Base-by-base conservation (phyloP, 179 eudicot species). In the Beta lomatogona region DNA sequence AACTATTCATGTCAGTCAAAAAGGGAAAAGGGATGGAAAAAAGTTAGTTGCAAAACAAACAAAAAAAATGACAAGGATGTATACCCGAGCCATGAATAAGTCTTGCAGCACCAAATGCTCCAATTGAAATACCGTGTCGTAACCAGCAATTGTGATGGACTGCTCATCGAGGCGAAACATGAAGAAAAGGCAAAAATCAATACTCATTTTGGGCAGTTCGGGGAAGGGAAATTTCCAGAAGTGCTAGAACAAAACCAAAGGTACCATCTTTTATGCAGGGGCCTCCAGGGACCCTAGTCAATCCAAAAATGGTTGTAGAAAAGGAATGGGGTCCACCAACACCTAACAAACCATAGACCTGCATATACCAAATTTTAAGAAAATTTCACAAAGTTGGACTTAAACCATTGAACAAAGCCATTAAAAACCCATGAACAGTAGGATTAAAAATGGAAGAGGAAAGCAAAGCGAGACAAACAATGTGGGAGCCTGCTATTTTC, bases 71-170 rank as follows among this genome's bases (percentile, higher is more conserved):
- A 15, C 41, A 19, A 21, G 53, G 25, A 21, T 66, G 10, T 76
- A 79, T 91, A 93, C 97, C 92, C 65, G 98, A 91, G 71, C 88
- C 86, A 86, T 93, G 98, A 82, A 93, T 87, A 21, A 83, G 80
- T 73, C 98, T 86, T 6, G 83, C 28, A 6, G 84, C 86, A 31
- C 87, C 89, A 16, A 79, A 81, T 54, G 77, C 80, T 14, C 84
- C 85, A 36, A 74, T 82, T 76, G 83, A 80, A 36, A 67, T 79
- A 68, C 89, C 89, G 15, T 83, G 61, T 15, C 72, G 81, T 68
- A 86, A 76, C 89, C 90, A 73, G 22, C 13, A 78, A 74, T 68
- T 79, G 21, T 78, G 82, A 50, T 45, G 5, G 52, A 28, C 83
- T 81, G 45, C 9, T 5, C 71, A 73, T 71, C 77, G 28, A 79